Conservation (phyloP, 129 eudicot genomes). For the Flaveria ramosissima region DNA sequence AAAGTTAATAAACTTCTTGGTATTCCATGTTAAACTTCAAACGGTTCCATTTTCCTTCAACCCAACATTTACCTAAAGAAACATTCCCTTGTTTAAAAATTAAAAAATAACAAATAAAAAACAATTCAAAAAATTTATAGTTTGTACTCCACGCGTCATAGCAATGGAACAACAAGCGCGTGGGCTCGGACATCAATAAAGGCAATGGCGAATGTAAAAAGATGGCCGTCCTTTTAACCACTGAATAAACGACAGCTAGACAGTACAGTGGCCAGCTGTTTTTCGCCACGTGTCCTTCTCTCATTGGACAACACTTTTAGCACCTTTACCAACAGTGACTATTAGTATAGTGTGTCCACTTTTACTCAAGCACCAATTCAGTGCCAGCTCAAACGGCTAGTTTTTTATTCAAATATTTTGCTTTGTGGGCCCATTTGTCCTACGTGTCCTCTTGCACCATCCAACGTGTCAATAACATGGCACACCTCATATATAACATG, state of each 20-base stretch:
- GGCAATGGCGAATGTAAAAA: slow-evolving; percentile 19
- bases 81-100: too few relatives aligned
- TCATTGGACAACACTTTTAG: slow-evolving; percentile 18
- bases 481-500: slow-evolving; percentile 14
- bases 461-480: slow-evolving; percentile 45
- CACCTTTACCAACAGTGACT: slow-evolving; percentile 47
- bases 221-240: slow-evolving; percentile 37
- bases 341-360: slow-evolving; percentile 24
- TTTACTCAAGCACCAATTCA: slow-evolving; percentile 34
- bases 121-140: not conserved
- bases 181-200: slow-evolving; percentile 17
- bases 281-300: slow-evolving; percentile 18
- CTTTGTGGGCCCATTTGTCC: slow-evolving; percentile 8
- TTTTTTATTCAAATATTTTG: slow-evolving; percentile 15
- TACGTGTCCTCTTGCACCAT: slow-evolving; percentile 14
- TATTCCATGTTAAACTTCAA: too few relatives aligned
- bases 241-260: slow-evolving; percentile 46
- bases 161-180: not conserved
- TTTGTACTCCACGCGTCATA: not conserved
- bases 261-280: slow-evolving; percentile 49
- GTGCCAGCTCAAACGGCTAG: slow-evolving; percentile 58
- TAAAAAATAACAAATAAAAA: too few relatives aligned
- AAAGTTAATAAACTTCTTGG: too few relatives aligned
- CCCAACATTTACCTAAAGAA: too few relatives aligned
- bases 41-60: too few relatives aligned